A percentile compares a stretch with the other conserved stretches of the same genome.
These are phyloP conservation scores for Exobasidium cylindrosporum DNA, from an alignment of 1,284 basidiomycete genomes.

Conservation along the genomic window DNA sequence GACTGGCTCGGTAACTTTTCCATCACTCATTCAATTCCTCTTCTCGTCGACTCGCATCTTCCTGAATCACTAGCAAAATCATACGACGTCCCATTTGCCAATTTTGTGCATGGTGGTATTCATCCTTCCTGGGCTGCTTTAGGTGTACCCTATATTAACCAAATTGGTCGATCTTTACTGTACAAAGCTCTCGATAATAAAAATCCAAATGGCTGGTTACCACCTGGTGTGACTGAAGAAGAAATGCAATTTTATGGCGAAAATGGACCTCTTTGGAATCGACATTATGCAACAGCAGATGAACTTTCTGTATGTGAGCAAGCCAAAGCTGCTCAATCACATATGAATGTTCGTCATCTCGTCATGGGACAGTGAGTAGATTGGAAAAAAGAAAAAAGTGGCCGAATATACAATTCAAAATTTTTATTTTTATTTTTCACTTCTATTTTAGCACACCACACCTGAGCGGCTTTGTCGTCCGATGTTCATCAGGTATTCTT, in stretches of 20 bases:
- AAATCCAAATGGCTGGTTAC: conserved; percentile 20
- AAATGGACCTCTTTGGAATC: conserved; percentile 50
- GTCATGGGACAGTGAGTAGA: conserved; percentile 53
- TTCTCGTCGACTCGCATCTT: conserved; percentile 22
- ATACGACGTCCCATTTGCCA: conserved; percentile 15
- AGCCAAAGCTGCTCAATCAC: conserved; percentile 17
- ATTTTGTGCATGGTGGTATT: conserved; percentile 52
- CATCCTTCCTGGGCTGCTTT: conserved; percentile 33
- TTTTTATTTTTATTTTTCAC: not conserved
- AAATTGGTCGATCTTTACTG: conserved; percentile 31
- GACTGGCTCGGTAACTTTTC: conserved; percentile 44
- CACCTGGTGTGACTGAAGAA: conserved; percentile 24
- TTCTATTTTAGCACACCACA: conserved; percentile 35
- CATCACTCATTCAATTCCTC: conserved; percentile 30
- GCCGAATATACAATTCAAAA: not conserved
- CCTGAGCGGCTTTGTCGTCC: conserved; percentile 40
- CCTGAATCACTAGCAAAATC: conserved; percentile 2
- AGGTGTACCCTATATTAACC: conserved; percentile 39
- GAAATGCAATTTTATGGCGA: conserved; percentile 35
- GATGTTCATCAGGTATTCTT: conserved; percentile 32
- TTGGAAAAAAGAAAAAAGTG: not conserved
- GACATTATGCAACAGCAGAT: conserved; percentile 44
- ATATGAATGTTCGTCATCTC: conserved; percentile 25
- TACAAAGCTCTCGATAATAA: conserved; percentile 28
- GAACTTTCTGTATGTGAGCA: conserved; percentile 23